Evolutionary conservation across 345 rosid genomes (phyloP).

Genomic region (Lepidium didymum): DNA sequence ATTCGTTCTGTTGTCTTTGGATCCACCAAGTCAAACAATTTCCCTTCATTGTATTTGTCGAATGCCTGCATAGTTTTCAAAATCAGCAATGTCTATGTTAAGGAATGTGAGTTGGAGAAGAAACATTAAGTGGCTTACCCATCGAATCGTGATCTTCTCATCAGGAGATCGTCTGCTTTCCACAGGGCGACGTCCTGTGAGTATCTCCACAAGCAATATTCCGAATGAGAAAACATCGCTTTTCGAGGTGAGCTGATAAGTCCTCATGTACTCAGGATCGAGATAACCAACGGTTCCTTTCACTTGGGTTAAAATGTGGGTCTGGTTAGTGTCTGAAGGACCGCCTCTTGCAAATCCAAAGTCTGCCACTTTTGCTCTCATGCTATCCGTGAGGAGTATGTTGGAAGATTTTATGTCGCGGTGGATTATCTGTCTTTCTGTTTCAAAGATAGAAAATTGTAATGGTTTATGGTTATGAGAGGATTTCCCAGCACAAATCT

Average conservation of each 20-base stretch:
- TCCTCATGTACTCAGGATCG: constrained; percentile 95
- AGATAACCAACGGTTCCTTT: constrained; percentile 97
- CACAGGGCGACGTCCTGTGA: constrained; percentile 88
- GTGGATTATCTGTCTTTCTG: constrained; percentile 91
- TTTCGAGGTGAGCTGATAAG: constrained; percentile 80
- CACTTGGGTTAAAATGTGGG: constrained; percentile 81
- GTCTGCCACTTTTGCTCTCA: constrained; percentile 97
- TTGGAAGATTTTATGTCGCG: constrained; percentile 94
- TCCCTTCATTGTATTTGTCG: constrained; percentile 59
- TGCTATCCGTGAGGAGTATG: constrained; percentile 79
- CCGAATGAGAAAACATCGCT: constrained; percentile 96
- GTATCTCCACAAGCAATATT: constrained; percentile 74
- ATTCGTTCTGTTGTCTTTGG: constrained; percentile 52
- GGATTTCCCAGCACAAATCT: too few relatives aligned
- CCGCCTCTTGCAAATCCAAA: constrained; percentile 95
- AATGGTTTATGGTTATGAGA: too few relatives aligned
- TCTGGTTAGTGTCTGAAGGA: constrained; percentile 48
- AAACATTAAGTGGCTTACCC: constrained; percentile 53
- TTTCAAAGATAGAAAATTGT: constrained; percentile 5
- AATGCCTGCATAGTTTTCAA: constrained; percentile 49
- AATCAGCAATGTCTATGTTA: neutral
- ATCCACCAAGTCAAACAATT: constrained; percentile 49
- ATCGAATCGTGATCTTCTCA: constrained; percentile 76
- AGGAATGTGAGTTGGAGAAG: neutral
- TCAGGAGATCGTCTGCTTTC: constrained; percentile 48